Percentiles rank a stretch among this genome's conserved stretches.
These are phyloP conservation scores for Fusarium falciforme DNA, from an alignment of 2,329 filamentous ascomycete species.

Conservation along the genomic window DNA sequence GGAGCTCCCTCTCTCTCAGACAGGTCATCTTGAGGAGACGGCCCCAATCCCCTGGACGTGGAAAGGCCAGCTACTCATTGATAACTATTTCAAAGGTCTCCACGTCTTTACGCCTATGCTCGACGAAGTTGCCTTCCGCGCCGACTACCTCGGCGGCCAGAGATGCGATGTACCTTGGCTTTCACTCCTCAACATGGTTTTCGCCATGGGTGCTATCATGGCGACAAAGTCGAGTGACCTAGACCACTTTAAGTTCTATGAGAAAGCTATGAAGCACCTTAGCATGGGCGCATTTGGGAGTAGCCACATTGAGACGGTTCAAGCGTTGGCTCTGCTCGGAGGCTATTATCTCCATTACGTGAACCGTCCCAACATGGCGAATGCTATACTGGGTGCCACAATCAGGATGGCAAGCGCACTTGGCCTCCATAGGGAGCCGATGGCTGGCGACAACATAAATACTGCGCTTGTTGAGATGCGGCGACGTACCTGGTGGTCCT, in stretches of 20 bases:
- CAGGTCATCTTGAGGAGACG: background rate
- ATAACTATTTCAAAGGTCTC: background rate
- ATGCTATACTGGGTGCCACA: background rate
- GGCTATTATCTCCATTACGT: background rate
- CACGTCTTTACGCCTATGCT: background rate
- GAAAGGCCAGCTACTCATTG: background rate
- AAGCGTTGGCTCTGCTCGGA: background rate
- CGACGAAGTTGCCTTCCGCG: background rate
- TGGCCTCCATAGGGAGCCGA: background rate
- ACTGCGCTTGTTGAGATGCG: background rate
- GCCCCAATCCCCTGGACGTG: background rate
- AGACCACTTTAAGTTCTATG: background rate
- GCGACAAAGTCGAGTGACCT: background rate
- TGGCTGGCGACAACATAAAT: background rate
- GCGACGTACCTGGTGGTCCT: background rate
- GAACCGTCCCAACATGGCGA: background rate
- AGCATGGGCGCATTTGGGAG: background rate
- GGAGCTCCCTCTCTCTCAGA: background rate
- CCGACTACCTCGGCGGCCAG: background rate
- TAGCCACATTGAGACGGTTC: background rate
- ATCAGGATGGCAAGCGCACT: background rate
- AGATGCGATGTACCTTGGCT: background rate
- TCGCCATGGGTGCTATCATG: background rate
- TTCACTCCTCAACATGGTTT: background rate
- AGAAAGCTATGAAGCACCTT: background rate